Conservation (phyloP, 202 grass and related monocot genomes). For the Elaeis oleifera region DNA sequence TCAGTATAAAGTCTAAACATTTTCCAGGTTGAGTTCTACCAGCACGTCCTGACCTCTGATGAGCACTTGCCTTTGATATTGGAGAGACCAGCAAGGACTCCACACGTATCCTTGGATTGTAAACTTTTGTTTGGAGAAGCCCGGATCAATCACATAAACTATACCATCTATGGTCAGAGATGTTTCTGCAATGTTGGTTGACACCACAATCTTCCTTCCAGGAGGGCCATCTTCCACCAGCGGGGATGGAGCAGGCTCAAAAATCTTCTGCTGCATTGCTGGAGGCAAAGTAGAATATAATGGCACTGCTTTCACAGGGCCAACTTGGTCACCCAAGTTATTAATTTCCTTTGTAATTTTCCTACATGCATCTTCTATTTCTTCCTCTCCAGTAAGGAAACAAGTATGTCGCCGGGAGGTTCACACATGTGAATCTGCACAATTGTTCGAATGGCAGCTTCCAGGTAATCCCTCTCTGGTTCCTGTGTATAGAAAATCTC, state of each 20-base stretch:
- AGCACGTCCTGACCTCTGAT: constrained; percentile 83
- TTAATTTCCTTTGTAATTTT: constrained; percentile 77
- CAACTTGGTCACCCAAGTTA: constrained; percentile 72
- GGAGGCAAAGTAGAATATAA: constrained; percentile 79
- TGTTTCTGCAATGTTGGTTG: constrained; percentile 82
- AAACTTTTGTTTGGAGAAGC: constrained; percentile 82
- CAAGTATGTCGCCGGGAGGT: constrained; percentile 67
- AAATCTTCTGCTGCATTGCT: constrained; percentile 86
- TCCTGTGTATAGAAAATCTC: constrained; percentile 96
- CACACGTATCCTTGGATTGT: constrained; percentile 81
- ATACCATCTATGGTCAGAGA: constrained; percentile 86
- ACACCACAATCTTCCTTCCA: constrained; percentile 86
- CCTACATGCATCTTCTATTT: constrained; percentile 82
- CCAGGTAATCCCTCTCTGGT: constrained; percentile 85
- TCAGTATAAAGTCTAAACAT: constrained; percentile 90
- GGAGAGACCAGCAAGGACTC: constrained; percentile 80
- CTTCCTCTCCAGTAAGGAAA: constrained; percentile 83
- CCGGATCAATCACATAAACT: constrained; percentile 89
- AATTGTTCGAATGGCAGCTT: constrained; percentile 77
- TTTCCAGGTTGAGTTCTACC: constrained; percentile 86
- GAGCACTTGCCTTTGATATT: constrained; percentile 91
- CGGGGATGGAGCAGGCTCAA: constrained; percentile 62
- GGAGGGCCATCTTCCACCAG: constrained; percentile 49
- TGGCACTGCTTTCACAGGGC: constrained; percentile 62
- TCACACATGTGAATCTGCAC: constrained; percentile 87